A percentile compares a stretch with the other conserved stretches of the same genome.
These are phyloP conservation scores for Biscutella auriculata DNA, from an alignment of 441 rosid species.

Conservation along the genomic window DNA sequence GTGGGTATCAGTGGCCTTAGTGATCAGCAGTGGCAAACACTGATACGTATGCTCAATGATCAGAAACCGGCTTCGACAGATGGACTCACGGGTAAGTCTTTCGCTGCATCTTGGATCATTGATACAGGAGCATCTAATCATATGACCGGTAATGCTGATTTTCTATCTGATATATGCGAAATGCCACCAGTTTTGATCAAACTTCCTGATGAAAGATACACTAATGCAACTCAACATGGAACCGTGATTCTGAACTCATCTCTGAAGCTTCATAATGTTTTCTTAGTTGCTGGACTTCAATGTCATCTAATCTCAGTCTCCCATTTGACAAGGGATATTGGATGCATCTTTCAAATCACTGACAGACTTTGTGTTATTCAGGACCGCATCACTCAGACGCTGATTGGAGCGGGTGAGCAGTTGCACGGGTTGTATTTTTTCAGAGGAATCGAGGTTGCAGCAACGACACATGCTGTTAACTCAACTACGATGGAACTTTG, in stretches of 20 bases:
- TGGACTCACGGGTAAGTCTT: background rate
- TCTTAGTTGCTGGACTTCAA: background rate
- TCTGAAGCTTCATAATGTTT: fast-evolving
- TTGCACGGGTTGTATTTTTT: background rate
- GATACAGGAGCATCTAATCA: background rate
- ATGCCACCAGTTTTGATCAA: background rate
- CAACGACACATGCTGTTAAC: background rate
- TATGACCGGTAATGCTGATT: background rate
- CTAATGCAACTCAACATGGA: fast-evolving
- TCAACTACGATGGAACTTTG: background rate
- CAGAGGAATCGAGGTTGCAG: background rate
- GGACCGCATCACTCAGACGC: background rate
- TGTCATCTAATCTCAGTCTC: background rate
- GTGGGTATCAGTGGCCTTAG: background rate
- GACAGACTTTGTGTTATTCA: background rate
- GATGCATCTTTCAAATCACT: background rate
- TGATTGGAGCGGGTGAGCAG: slow-evolving; percentile 8
- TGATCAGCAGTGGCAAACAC: background rate
- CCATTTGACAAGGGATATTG: fast-evolving
- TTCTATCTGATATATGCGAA: background rate
- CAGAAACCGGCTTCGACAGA: background rate
- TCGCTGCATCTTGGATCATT: background rate
- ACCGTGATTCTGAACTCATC: fast-evolving
- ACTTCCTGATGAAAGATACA: background rate
- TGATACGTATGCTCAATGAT: background rate